phyloP scores from a whole-genome alignment of 345 rosid species.

The Aquilaria malaccensis region DNA sequence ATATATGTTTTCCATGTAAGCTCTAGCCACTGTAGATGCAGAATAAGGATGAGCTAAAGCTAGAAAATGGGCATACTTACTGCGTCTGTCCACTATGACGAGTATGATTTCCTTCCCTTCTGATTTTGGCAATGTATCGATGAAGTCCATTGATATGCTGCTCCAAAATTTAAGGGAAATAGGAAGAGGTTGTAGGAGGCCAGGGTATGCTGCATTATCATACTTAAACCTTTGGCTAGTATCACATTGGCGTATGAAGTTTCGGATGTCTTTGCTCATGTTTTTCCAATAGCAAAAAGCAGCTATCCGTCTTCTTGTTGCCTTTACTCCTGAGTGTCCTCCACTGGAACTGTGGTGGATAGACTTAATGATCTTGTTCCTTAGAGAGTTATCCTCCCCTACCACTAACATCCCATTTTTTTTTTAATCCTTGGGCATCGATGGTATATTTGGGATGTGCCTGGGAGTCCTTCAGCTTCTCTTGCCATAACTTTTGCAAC shows the following conservation, averaged over 20 bases:
- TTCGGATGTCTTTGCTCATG: background rate
- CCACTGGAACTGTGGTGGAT: background rate
- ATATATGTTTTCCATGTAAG: no score
- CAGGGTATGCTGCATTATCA: background rate
- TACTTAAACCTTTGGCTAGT: background rate
- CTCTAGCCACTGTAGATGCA: no score
- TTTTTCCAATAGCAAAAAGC: background rate
- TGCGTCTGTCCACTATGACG: no score
- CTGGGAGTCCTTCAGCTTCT: background rate
- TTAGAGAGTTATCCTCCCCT: background rate
- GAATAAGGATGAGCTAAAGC: no score
- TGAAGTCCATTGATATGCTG: slow-evolving; percentile 7
- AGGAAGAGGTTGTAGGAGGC: background rate
- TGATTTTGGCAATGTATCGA: slow-evolving; percentile 1
- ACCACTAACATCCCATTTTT: background rate
- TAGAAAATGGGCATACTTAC: no score
- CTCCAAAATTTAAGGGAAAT: background rate
- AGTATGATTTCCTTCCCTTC: background rate
- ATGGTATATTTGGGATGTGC: no score
- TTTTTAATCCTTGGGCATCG: background rate
- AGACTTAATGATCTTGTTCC: background rate
- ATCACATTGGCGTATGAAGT: background rate
- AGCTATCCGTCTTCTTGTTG: background rate
- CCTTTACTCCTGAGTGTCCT: background rate
- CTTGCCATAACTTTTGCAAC: background rate